phyloP scores from a whole-genome alignment of 495 filamentous ascomycete genomes.

The Penicillium daleae region DNA sequence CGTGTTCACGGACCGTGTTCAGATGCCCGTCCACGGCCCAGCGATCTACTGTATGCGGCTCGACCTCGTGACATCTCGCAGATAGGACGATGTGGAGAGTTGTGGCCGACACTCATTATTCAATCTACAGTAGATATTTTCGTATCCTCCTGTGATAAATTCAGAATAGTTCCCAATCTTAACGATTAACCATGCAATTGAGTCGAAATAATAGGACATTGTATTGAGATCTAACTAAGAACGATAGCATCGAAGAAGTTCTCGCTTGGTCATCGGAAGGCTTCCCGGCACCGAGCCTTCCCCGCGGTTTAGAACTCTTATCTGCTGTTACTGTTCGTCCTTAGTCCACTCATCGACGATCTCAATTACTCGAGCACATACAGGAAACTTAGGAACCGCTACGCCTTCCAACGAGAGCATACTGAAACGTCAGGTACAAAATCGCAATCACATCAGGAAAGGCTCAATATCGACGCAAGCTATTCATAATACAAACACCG shows the following conservation, averaged over 20 bases:
- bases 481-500: slow-evolving; percentile 18
- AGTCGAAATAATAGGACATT: not conserved
- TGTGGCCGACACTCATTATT: too few relatives aligned
- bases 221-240: too few relatives aligned
- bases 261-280: not conserved
- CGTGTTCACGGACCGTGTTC: not conserved
- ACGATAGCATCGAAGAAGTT: too few relatives aligned
- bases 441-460: not conserved
- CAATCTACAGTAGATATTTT: too few relatives aligned
- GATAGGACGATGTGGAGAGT: not conserved
- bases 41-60: not conserved
- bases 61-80: not conserved
- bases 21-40: not conserved
- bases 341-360: not conserved
- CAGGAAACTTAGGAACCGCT: not conserved
- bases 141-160: too few relatives aligned
- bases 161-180: not conserved
- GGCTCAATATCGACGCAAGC: slow-evolving; percentile 6
- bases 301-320: not conserved
- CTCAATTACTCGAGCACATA: too few relatives aligned
- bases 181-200: not conserved
- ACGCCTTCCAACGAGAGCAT: not conserved
- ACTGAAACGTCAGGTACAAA: not conserved
- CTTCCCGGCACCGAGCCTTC: not conserved
- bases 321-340: not conserved